phyloP scores from a whole-genome alignment of 352 stramenopile species.

The Phytophthora macrochlamydospora region DNA sequence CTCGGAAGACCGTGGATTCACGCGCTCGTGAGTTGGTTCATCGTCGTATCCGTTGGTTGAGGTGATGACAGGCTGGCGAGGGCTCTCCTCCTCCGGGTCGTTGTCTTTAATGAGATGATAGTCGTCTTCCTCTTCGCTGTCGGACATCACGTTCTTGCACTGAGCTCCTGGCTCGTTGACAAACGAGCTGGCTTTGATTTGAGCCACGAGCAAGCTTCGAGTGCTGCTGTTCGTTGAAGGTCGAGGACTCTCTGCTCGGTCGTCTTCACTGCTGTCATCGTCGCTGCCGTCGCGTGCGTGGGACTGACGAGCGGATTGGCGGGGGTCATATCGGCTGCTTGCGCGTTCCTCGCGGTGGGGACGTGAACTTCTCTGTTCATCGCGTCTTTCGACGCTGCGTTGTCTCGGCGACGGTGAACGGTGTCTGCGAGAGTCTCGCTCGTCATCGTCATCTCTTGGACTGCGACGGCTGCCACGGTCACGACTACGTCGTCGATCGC shows the following conservation, averaged over 20 bases:
- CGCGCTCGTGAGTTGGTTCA: conserved; percentile 3
- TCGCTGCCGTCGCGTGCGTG: conserved; percentile 20
- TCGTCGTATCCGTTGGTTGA: conserved; percentile 26
- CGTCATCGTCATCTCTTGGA: conserved; percentile 8
- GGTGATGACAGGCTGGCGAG: conserved; percentile 26
- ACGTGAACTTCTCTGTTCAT: conserved; percentile 12
- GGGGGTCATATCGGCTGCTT: conserved; percentile 4
- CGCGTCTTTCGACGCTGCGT: background rate
- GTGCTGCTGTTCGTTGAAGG: conserved; percentile 34
- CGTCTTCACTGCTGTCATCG: conserved; percentile 40
- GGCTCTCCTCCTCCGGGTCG: conserved; percentile 46
- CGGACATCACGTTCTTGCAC: conserved; percentile 31
- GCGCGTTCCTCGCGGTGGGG: conserved; percentile 9
- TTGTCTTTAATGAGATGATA: conserved; percentile 36
- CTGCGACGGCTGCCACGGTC: conserved; percentile 10
- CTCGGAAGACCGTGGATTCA: conserved; percentile 7
- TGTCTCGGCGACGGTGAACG: conserved; percentile 21
- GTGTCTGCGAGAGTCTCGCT: conserved; percentile 13
- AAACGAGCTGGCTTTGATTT: conserved; percentile 60
- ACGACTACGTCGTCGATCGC: conserved; percentile 4
- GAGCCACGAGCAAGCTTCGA: conserved; percentile 53
- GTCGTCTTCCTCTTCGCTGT: conserved; percentile 40
- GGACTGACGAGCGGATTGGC: conserved; percentile 3
- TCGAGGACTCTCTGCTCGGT: conserved; percentile 22
- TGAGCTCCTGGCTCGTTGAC: conserved; percentile 5